phyloP scores from a whole-genome alignment of 2,329 filamentous ascomycete genomes.

The Neopestalotiopsis rosae region DNA sequence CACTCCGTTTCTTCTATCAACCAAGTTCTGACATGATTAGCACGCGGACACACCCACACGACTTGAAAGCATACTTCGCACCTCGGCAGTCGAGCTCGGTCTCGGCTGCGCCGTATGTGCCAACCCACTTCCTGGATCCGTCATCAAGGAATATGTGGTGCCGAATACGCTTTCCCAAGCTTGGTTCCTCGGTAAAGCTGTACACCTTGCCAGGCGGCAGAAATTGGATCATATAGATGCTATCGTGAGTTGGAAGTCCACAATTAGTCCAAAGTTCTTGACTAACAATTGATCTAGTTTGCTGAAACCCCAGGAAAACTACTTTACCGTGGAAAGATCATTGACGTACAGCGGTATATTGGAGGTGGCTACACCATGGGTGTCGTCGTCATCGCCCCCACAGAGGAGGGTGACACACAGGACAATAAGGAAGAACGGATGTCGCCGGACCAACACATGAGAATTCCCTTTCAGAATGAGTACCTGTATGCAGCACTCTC shows the following conservation, averaged over 20 bases:
- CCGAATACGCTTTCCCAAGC: constrained; percentile 9
- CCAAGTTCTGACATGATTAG: neutral
- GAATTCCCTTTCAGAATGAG: constrained; percentile 12
- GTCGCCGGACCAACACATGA: neutral
- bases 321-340: constrained; percentile 11
- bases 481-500: constrained; percentile 8
- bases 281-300: constrained; percentile 2
- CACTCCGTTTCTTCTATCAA: too few relatives aligned
- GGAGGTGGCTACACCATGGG: constrained; percentile 12
- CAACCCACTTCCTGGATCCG: neutral
- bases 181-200: constrained; percentile 7
- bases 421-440: too few relatives aligned
- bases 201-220: neutral
- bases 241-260: neutral
- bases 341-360: constrained; percentile 1
- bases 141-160: constrained; percentile 2
- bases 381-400: neutral
- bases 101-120: constrained; percentile 16
- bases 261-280: neutral
- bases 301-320: neutral
- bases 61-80: constrained; percentile 5
- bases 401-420: neutral
- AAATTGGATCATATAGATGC: constrained; percentile 5
- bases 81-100: constrained; percentile 12
- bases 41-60: constrained; percentile 2